Base-by-base conservation (phyloP, 1,139 yeast species). In the Entelexis paramagnoliae region DNA sequence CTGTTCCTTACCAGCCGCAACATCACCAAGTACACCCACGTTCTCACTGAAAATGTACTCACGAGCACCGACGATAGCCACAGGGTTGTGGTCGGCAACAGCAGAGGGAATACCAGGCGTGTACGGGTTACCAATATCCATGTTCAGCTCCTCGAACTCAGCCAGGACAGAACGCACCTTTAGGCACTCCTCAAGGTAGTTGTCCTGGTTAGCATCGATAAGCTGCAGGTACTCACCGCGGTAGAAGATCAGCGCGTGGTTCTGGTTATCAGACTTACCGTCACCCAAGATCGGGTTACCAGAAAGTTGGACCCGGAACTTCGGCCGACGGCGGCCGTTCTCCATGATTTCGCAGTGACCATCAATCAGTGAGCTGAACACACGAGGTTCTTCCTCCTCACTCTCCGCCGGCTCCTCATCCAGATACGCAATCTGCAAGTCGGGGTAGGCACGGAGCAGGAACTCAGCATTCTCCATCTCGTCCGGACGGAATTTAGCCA, bases 1-100 rank as follows among this genome's bases (percentile, higher is more conserved):
- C 72, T 91, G 98, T 78, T 91, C 98, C 75, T 91, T 91, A 80
- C 97, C 98, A 61, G 98, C 98, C 64, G 98, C 98, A 70, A 91
- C 94, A 72, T 91, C 98, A 82, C 98, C 98, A 63, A 91, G 78
- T 65, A 91, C 86, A 83, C 98, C 98, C 61, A 95, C 84, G 75
- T 89, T 91, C 72, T 91, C 98, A 58, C 96, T 87, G 84, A 91
- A 91, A 73, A 91, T 91, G 73, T 91, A 91, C 74, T 91, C 98
- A 76, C 98, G 84, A 52, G 98, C 97, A 81, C 98, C 98, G 64
- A 91, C 87, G 68, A 91, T 89, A 54, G 98, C 98, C 64, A 91
- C 98, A 33, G 98, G 98, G 64, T 80, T 78, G 63, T 71, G 74
- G 53, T 71, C 68, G 38, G 66, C 64, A 59, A 69, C 71, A 50